Base-by-base conservation (phyloP, 441 rosid species). In the Pelargonium cotyledonis region DNA sequence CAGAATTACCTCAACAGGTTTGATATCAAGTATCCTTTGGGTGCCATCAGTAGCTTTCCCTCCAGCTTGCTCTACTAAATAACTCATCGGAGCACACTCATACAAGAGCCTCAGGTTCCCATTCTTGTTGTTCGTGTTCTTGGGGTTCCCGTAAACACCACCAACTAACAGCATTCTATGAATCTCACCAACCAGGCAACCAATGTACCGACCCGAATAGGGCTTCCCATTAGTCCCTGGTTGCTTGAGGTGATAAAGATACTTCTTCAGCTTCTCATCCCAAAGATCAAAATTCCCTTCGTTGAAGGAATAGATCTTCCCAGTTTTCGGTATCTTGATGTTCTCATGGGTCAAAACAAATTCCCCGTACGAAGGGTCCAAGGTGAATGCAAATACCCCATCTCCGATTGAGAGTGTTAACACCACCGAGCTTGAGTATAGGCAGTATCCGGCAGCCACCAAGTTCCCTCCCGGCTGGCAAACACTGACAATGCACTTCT, bases 1-100 rank as follows among this genome's bases (percentile, higher is more conserved):
- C 38, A 18, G 11, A 63, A 71, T 75, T 23, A 91, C 96, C 95
- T 89, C 96, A 29, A 69, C 70, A 0, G 98, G 98, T 80, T 83
- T 76, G 55, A 94, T 89, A 69, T 91, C 97, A 51, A 94, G 84
- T 31, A 94, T 70, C 81, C 97, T 85, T 5, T 83, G 85, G 26
- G 87, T 95, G 11, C 97, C 98, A 75, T 88, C 96, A 8, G 97
- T 91, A 5, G 97, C 97, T 84, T 94, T 91, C 16, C 97, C 96
- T 26, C 97, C 99, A 5, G 99, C 96, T 85, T 94, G 96, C 80
- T 94, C 97, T 6, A 77, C 97, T 14, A 94, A 89, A 73, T 88
- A 94, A 81, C 98, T 94, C 98, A 94, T 94, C 0, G 97, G 98
- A 69, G 98, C 97, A 69, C 97, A 87, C 69, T 94, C 98, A 44